Conservation (phyloP, 768 basidiomycete genomes). For the Pholiota microspora region DNA sequence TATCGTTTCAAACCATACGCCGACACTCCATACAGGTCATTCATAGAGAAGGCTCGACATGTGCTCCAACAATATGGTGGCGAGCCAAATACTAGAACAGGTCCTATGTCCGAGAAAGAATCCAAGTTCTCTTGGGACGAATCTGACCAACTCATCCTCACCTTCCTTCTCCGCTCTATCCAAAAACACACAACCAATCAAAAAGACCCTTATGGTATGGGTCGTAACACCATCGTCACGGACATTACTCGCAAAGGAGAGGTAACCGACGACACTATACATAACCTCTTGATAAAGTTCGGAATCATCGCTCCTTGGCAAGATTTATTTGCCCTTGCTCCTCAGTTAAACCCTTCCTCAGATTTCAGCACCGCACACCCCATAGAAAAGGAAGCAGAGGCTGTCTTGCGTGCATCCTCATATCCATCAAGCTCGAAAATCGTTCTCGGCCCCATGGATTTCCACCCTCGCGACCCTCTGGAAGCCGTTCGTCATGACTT, state of each 20-base stretch:
- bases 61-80: conserved; percentile 10
- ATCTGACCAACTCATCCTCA: conserved; percentile 55
- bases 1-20: conserved; percentile 8
- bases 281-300: conserved; percentile 59
- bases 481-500: conserved; percentile 84
- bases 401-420: conserved; percentile 27
- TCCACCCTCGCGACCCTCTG: conserved; percentile 60
- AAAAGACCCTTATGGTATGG: conserved; percentile 56
- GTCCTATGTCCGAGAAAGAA: conserved; percentile 15
- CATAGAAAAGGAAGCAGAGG: conserved; percentile 23
- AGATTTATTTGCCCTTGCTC: conserved; percentile 47
- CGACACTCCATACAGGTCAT: conserved; percentile 10
- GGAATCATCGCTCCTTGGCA: conserved; percentile 85
- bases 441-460: conserved; percentile 59
- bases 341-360: conserved; percentile 32
- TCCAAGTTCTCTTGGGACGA: conserved; percentile 42
- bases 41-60: conserved; percentile 15
- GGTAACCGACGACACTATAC: conserved; percentile 33
- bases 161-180: conserved; percentile 56
- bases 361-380: conserved; percentile 29
- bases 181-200: conserved; percentile 49
- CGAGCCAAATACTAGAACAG: background rate
- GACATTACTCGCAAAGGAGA: conserved; percentile 36
- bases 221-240: conserved; percentile 58
- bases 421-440: conserved; percentile 20